A percentile compares a stretch with the other conserved stretches of the same genome.
Conservation (phyloP, 31 red algal genomes). For the Asparagopsis taxiformis region DNA sequence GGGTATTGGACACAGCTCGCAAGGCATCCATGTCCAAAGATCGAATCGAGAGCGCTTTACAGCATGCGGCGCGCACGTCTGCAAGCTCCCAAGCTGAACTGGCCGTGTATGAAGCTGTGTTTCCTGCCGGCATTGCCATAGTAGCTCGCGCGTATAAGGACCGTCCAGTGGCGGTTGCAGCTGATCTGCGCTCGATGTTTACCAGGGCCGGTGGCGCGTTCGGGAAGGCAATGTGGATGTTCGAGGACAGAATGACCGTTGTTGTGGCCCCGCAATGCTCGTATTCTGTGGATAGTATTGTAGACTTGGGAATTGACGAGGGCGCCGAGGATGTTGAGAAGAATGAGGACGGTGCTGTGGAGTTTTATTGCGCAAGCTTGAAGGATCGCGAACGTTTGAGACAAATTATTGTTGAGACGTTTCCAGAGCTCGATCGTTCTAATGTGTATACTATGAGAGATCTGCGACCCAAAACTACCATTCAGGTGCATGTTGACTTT, state of each 20-base stretch:
- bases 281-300: slow-evolving; percentile 16
- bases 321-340: slow-evolving; percentile 29
- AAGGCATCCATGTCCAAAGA: slow-evolving; percentile 34
- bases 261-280: slow-evolving; percentile 5
- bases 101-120: slow-evolving; percentile 28
- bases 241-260: slow-evolving; percentile 19
- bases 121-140: slow-evolving; percentile 24
- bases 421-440: neutral
- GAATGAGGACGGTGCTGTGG: slow-evolving; percentile 9
- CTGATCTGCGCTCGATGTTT: slow-evolving; percentile 36
- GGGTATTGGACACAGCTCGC: slow-evolving; percentile 31
- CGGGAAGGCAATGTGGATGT: slow-evolving; percentile 54
- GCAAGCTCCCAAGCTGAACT: slow-evolving; percentile 1
- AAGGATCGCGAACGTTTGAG: slow-evolving; percentile 27
- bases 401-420: slow-evolving; percentile 1
- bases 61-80: neutral
- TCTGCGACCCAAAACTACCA: slow-evolving; percentile 11
- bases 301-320: slow-evolving; percentile 38
- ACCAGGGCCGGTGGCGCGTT: slow-evolving; percentile 26
- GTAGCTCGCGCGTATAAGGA: slow-evolving; percentile 12
- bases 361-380: slow-evolving; percentile 15
- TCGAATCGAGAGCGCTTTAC: slow-evolving; percentile 22
- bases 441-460: slow-evolving; percentile 9
- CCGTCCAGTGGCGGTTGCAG: slow-evolving; percentile 12
- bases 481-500: slow-evolving; percentile 6